Evolutionary conservation across 225 moss, liverwort and hornwort species (phyloP).

Genomic region (Marchantia polymorpha): DNA sequence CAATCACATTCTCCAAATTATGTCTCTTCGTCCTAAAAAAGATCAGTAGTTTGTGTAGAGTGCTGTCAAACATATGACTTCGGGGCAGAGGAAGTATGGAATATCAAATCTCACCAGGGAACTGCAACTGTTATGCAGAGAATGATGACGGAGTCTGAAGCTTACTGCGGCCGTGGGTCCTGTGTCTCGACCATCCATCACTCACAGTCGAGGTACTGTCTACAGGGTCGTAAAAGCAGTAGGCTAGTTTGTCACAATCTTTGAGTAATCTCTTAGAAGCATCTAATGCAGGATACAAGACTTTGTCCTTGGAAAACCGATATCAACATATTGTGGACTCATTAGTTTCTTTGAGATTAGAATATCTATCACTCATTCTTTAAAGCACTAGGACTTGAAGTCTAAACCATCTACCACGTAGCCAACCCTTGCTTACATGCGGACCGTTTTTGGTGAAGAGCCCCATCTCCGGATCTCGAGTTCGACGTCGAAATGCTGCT

Average conservation of each 20-base stretch:
- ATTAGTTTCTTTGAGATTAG: too few relatives aligned
- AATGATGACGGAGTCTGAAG: not conserved
- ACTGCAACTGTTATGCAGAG: not conserved
- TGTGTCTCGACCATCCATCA: not conserved
- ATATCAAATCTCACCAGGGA: not conserved
- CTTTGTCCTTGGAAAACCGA: too few relatives aligned
- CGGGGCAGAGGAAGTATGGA: not conserved
- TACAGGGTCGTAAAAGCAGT: too few relatives aligned
- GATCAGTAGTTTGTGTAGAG: not conserved
- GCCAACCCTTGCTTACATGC: not conserved
- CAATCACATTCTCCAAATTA: not conserved
- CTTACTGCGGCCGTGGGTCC: not conserved
- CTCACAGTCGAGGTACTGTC: too few relatives aligned
- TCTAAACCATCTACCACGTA: too few relatives aligned
- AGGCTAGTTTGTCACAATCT: too few relatives aligned
- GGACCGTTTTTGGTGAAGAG: not conserved
- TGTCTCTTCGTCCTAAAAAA: not conserved
- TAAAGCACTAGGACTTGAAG: not conserved
- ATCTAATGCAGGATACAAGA: too few relatives aligned
- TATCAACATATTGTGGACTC: too few relatives aligned
- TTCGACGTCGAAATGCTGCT: constrained; percentile 14
- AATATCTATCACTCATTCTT: too few relatives aligned
- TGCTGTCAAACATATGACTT: not conserved
- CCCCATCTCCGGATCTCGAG: constrained; percentile 11
- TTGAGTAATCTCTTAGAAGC: too few relatives aligned